Percentiles rank a stretch among this genome's conserved stretches.
phyloP scores from a whole-genome alignment of 257 asterid genomes.

The Fraxinus cuspidata region DNA sequence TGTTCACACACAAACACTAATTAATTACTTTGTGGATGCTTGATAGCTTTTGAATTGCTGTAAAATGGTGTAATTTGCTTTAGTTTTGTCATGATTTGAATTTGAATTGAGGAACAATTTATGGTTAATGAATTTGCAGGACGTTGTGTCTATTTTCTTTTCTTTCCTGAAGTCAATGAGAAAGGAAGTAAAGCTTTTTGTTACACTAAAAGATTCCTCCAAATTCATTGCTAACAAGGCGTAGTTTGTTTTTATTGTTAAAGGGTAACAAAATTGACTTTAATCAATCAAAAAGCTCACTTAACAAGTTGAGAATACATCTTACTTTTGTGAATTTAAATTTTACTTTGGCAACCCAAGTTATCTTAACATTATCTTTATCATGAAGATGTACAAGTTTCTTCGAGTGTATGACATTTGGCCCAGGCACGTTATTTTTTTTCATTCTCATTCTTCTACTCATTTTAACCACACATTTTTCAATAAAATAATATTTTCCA shows the following conservation, averaged over 20 bases:
- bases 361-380: not conserved
- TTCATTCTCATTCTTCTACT: no score
- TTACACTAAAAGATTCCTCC: not conserved
- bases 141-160: not conserved
- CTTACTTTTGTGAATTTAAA: not conserved
- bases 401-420: not conserved
- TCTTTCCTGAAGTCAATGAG: conserved; percentile 1
- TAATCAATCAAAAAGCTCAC: not conserved
- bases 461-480: no score
- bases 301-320: not conserved
- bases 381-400: not conserved
- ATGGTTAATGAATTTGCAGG: conserved; percentile 14
- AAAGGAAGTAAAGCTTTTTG: not conserved
- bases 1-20: not conserved
- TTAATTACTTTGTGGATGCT: conserved; percentile 8
- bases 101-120: not conserved
- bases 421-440: no score
- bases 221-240: not conserved
- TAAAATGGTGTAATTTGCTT: not conserved
- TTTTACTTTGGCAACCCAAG: not conserved
- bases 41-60: not conserved
- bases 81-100: not conserved
- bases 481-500: no score
- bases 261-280: not conserved
- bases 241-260: not conserved